Base-by-base conservation (phyloP, 2,329 filamentous ascomycete species). In the Stagonosporopsis cucurbitacearum region DNA sequence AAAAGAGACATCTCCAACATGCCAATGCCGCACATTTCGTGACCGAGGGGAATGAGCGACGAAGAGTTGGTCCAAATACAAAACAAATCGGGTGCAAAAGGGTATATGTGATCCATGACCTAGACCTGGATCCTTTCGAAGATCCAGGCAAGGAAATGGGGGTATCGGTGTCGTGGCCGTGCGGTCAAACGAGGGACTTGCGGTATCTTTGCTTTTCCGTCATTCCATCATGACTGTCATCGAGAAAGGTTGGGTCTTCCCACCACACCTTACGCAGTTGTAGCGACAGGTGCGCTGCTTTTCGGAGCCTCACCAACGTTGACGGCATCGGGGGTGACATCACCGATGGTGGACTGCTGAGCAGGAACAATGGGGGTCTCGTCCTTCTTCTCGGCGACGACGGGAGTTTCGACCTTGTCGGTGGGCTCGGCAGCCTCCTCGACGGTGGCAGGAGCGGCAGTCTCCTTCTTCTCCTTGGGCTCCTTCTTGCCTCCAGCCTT, bases 211-310 rank as follows among this genome's bases (percentile, higher is more conserved):
- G 73, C 72, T 75, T 75, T 77, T 76, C 74, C 74, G 73, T 75
- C 74, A 75, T 77, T 73, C 70, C 74, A 64, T 77, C 74, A 68
- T 77, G 71, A 67, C 70, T 73, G 64, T 76, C 72, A 65, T 77
- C 63, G 67, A 72, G 60, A 66, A 73, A 71, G 59, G 66, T 65
- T 49, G 72, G 63, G 58, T 73, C 69, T 67, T 73, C 70, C 74
- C 73, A 77, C 74, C 73, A 76, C 50, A 75, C 74, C 64, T 75
- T 77, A 78, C 61, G 75, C 75, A 69, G 75, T 73, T 66, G 75
- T 71, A 69, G 74, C 66, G 69, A 78, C 75, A 61, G 72, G 63
- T 44, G 73, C 65, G 58, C 65, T 72, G 64, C 72, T 74, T 71
- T 75, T 75, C 57, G 73, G 68, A 67, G 70, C 73, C 67, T 75